Percentiles rank a stretch among this genome's conserved stretches.
Conservation (phyloP, 2,329 filamentous ascomycete genomes). For the Cladophialophora bantiana region DNA sequence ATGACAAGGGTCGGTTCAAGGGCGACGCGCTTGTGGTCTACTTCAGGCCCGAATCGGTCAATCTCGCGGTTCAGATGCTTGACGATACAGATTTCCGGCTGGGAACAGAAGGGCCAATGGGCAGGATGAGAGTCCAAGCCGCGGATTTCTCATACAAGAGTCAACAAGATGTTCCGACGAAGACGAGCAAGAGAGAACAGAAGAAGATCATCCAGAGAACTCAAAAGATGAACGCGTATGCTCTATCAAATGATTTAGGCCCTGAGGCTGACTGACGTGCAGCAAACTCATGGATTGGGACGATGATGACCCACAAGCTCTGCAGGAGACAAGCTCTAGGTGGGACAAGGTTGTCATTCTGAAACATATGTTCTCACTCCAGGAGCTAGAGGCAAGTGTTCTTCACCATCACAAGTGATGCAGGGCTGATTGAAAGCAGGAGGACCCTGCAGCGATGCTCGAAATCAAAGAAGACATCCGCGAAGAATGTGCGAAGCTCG, state of each 20-base stretch:
- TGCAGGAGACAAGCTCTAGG: constrained; percentile 63
- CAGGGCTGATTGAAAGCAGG: constrained; percentile 47
- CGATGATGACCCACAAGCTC: constrained; percentile 75
- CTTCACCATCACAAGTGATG: neutral
- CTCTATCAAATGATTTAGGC: constrained; percentile 42
- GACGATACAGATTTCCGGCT: constrained; percentile 73
- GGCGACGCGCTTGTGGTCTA: constrained; percentile 93
- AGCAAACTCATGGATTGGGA: constrained; percentile 95
- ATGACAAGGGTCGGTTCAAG: constrained; percentile 84
- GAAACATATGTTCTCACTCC: constrained; percentile 89
- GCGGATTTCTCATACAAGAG: constrained; percentile 94
- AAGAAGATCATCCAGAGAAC: constrained; percentile 91
- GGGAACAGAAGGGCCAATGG: constrained; percentile 58
- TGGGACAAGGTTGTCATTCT: constrained; percentile 86
- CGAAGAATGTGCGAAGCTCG: constrained; percentile 86
- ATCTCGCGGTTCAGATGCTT: constrained; percentile 64
- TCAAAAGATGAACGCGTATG: constrained; percentile 75
- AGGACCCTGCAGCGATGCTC: constrained; percentile 80
- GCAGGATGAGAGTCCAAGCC: constrained; percentile 78
- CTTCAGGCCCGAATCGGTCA: constrained; percentile 92
- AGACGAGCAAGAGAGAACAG: constrained; percentile 69
- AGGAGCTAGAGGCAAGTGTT: constrained; percentile 71
- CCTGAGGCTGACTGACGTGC: constrained; percentile 20
- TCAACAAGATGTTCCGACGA: constrained; percentile 69
- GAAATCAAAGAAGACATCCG: constrained; percentile 96